Evolutionary conservation across 73 alveolate species (phyloP).

Genomic region (Loxodes magnus): DNA sequence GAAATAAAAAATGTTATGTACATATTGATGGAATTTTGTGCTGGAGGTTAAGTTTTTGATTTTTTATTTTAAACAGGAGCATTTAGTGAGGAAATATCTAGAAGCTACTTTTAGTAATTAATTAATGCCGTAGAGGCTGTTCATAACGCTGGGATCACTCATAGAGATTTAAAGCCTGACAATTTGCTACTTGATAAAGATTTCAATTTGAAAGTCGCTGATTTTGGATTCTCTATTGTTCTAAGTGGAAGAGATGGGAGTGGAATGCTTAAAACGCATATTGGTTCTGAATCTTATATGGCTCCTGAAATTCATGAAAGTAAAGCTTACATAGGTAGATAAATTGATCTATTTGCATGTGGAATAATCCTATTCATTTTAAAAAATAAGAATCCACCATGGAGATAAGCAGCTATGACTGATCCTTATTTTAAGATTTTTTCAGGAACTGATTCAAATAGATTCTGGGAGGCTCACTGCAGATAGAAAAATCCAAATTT

Average conservation of each 20-base stretch:
- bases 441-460: conserved; percentile 4
- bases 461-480: conserved; percentile 44
- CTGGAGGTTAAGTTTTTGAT: conserved; percentile 41
- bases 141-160: conserved; percentile 39
- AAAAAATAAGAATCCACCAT: conserved; percentile 39
- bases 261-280: conserved; percentile 14
- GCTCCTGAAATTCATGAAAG: conserved; percentile 52
- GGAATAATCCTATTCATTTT: conserved; percentile 54
- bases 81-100: conserved; percentile 26
- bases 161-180: conserved; percentile 63
- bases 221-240: conserved; percentile 37
- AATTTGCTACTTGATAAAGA: conserved; percentile 40
- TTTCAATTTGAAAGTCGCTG: conserved; percentile 41
- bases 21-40: conserved; percentile 37
- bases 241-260: conserved; percentile 14
- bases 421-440: conserved; percentile 13
- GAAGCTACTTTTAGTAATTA: conserved; percentile 31
- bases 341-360: conserved; percentile 48
- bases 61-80: conserved; percentile 30
- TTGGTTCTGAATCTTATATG: conserved; percentile 39
- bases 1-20: neutral
- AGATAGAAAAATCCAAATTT: conserved; percentile 30
- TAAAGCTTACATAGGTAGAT: conserved; percentile 33
- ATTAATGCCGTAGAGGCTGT: conserved; percentile 37
- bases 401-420: conserved; percentile 4